Evolutionary conservation across 2,329 filamentous ascomycete species (phyloP), one percentile per base, ranked within the genome.

Genomic region (Exophiala sp.): DNA sequence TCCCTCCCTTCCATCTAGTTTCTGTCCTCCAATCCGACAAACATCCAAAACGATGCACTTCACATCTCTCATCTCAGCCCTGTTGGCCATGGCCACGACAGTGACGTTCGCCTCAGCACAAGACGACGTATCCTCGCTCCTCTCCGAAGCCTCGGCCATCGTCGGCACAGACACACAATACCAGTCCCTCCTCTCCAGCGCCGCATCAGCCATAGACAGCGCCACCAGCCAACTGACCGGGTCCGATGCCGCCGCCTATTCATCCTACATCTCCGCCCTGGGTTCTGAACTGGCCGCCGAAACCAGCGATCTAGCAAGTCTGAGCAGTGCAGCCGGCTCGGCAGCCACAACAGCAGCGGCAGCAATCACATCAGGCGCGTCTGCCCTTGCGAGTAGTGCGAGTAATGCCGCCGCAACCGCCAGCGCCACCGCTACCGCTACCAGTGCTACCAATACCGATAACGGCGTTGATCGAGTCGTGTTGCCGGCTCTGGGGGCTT

Each of bases 61-160:
- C 14, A 32, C 51, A 8, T 29, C 39, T n/a, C 22, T 57, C 38
- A 18, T 53, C 30, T 18, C 43, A 8, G 30, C 45, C 40, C 18
- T 50, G 11, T 18, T 45, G 27, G 22, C 41, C 14, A 19, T 45
- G 27, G 22, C 41, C 8, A 43, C n/a, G 19, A 18, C 24, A 43
- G 21, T 32, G 14, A 19, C 5, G 18, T 18, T 29, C 23, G 46
- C 32, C n/a, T 37, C 30, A 10, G 46, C 49, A 1, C 49, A 52
- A 38, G 54, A 57, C 32, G 54, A 57, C 32, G 22, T 48, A 37
- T 30, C 19, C 11, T 56, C 53, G 7, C 43, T 50, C 9, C 46
- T 53, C 10, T 50, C 53, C 16, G 43, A 48, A 32, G 43, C 48
- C 29, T 52, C 43, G 10, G 29, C 49, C 11, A 32, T 43, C 18